A percentile compares a stretch with the other conserved stretches of the same genome.
These are phyloP conservation scores for Phytophthora citricola DNA, from an alignment of 352 stramenopile species.

Conservation along the genomic window DNA sequence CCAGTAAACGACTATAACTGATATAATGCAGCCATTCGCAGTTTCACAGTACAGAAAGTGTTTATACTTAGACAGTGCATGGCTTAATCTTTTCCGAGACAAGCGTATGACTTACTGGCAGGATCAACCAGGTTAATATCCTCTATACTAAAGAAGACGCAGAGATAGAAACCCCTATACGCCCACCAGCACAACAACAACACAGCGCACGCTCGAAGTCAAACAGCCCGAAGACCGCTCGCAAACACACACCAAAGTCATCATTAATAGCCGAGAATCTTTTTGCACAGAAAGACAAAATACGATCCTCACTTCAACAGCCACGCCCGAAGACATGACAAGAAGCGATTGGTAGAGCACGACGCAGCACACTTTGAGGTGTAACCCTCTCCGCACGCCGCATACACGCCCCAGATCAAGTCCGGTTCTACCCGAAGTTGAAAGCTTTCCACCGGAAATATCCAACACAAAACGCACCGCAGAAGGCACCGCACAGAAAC, in stretches of 20 bases:
- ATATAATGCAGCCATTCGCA: conserved; percentile 33
- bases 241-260: conserved; percentile 4
- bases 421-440: no score
- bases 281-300: conserved; percentile 15
- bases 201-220: not conserved
- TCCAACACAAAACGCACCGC: no score
- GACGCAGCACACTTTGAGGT: no score
- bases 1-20: no score
- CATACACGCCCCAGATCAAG: no score
- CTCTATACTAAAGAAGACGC: conserved; percentile 25
- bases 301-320: conserved; percentile 18
- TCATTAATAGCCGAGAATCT: conserved; percentile 17
- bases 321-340: conserved; percentile 1
- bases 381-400: no score
- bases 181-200: conserved; percentile 6
- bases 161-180: not conserved
- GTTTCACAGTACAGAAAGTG: conserved; percentile 33
- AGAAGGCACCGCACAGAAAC: no score
- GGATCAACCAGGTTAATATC: conserved; percentile 86
- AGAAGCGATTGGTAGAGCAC: conserved; percentile 9
- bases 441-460: no score
- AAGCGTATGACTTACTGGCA: conserved; percentile 88
- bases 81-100: conserved; percentile 86
- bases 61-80: conserved; percentile 31
- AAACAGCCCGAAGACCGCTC: not conserved